Evolutionary conservation across 352 stramenopile genomes (phyloP), one percentile per base, ranked within the genome.

Genomic region (Phytophthora colocasiae): DNA sequence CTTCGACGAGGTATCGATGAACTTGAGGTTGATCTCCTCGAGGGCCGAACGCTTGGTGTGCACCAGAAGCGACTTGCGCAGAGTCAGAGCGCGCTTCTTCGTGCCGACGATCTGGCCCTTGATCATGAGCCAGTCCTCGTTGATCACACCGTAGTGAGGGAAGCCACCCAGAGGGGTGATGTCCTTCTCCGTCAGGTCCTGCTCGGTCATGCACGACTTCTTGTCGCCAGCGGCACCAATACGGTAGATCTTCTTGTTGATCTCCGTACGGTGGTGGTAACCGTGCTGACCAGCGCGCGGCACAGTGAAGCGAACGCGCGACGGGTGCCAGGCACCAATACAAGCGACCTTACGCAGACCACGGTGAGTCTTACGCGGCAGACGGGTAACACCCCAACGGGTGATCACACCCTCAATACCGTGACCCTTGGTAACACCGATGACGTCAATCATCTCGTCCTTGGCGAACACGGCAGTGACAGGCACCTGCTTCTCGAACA

Each of bases 231-330:
- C 80, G 43, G 85, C 89, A 82, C 98, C 98, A 51, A 99, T 95
- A 62, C 97, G 96, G 95, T 99, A 99, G 66, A 99, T 98, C 94
- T 99, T 99, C 91, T 99, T 99, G 97, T 99, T 99, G 72, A 99
- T 97, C 90, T 99, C 98, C 50, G 98, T 99, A 94, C 98, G 97
- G 92, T 99, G 98, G 86, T 99, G 98, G 94, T 99, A 99, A 82
- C 98, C 98, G 83, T 99, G 93, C 85, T 99, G 98, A 98, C 98
- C 98, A 66, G 98, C 97, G 87, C 98, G 98, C 61, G 98, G 92
- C 53, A 99, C 98, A 69, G 96, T 99, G 77, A 95, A 98, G 66
- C 91, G 95, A 57, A 99, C 97, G 88, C 98, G 97, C 75, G 97
- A 94, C 83, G 98, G 98, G 87, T 99, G 98, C 98, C 98, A 99